A percentile compares a stretch with the other conserved stretches of the same genome.
Conservation (phyloP, 2,329 filamentous ascomycete genomes). For the Alternaria arbusti region DNA sequence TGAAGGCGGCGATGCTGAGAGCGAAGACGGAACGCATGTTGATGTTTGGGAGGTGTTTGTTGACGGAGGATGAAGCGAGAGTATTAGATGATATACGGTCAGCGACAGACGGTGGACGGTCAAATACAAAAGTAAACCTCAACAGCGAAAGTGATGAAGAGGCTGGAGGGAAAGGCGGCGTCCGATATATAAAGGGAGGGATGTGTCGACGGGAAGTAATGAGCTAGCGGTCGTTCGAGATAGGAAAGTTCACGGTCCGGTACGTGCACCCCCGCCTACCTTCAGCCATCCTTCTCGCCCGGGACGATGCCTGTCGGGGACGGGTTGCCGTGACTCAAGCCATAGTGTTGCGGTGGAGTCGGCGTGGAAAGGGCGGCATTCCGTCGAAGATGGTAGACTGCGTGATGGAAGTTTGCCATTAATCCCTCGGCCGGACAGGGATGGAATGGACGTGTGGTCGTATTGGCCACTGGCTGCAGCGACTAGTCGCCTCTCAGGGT, state of each 20-base stretch:
- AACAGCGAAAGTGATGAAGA: constrained; percentile 40
- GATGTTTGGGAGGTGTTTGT: constrained; percentile 18
- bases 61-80: constrained; percentile 10
- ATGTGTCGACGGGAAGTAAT: constrained; percentile 23
- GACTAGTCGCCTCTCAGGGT: constrained; percentile 9
- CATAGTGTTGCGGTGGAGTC: constrained; percentile 10
- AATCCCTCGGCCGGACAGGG: constrained; percentile 5
- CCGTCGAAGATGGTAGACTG: not conserved
- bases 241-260: constrained; percentile 18
- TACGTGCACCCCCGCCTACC: constrained; percentile 10
- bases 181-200: constrained; percentile 38
- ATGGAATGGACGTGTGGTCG: not conserved
- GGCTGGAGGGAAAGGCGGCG: constrained; percentile 17
- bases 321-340: constrained; percentile 4
- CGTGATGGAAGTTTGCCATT: not conserved
- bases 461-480: not conserved
- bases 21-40: constrained; percentile 58
- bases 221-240: constrained; percentile 24
- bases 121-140: constrained; percentile 9
- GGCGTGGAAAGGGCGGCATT: constrained; percentile 4
- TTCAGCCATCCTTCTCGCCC: not conserved
- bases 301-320: constrained; percentile 5
- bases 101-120: constrained; percentile 30
- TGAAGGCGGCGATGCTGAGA: constrained; percentile 59
- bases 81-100: constrained; percentile 24